Evolutionary conservation across 2,329 filamentous ascomycete genomes (phyloP).

Genomic region (Parascedosporium putredinis): DNA sequence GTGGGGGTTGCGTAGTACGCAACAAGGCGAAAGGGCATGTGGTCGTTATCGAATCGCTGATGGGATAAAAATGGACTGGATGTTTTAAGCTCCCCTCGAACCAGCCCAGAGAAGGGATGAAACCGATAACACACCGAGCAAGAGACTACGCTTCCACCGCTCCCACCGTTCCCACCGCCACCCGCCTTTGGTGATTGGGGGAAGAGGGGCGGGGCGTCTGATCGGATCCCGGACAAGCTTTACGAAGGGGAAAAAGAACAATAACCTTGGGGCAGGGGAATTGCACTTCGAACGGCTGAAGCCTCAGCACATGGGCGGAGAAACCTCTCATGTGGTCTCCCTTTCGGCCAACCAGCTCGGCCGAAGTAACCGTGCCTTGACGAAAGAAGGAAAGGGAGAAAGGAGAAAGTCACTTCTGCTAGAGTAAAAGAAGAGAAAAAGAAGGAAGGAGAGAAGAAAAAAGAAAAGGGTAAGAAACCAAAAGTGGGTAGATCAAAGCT

Average conservation of each 20-base stretch:
- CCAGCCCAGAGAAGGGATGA: background rate
- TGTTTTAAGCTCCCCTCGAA: background rate
- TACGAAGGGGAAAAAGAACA: background rate
- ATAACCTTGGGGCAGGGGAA: background rate
- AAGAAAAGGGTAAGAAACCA: background rate
- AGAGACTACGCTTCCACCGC: too few relatives aligned
- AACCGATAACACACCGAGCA: background rate
- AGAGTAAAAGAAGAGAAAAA: background rate
- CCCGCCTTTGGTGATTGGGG: background rate
- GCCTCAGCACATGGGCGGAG: too few relatives aligned
- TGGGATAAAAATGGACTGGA: too few relatives aligned
- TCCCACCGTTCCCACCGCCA: too few relatives aligned
- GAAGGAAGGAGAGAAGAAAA: conserved; percentile 3
- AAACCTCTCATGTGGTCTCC: too few relatives aligned
- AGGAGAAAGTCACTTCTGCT: too few relatives aligned
- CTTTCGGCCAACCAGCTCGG: background rate
- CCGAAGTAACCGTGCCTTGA: too few relatives aligned
- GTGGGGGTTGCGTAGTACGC: too few relatives aligned
- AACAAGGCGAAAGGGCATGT: too few relatives aligned
- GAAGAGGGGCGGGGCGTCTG: background rate
- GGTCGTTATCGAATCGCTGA: too few relatives aligned
- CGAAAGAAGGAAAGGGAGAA: too few relatives aligned
- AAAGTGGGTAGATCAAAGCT: conserved; percentile 9
- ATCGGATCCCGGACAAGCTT: background rate
- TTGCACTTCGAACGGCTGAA: background rate